These are phyloP conservation scores for Phytopythium cucurbitacearum DNA, from an alignment of 352 stramenopile species.

Conservation along the genomic window DNA sequence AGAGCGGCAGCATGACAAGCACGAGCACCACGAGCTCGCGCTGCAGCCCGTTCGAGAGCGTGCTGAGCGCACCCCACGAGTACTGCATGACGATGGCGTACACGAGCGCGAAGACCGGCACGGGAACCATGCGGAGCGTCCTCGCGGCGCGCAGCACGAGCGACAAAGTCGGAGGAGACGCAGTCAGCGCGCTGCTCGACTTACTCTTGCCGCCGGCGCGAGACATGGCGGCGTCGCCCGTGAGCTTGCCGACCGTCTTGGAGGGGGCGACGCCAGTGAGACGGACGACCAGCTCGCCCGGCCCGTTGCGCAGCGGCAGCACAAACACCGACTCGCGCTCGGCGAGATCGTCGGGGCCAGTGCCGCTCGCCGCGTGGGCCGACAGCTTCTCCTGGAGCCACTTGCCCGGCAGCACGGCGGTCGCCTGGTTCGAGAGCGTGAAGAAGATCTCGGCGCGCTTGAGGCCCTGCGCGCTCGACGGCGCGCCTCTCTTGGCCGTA, in stretches of 20 bases:
- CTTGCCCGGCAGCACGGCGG: constrained; percentile 38
- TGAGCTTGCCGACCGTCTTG: constrained; percentile 40
- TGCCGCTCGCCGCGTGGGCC: constrained; percentile 26
- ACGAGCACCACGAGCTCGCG: constrained; percentile 56
- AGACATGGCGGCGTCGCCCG: constrained; percentile 11
- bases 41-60: constrained; percentile 34
- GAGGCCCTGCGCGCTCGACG: constrained; percentile 21
- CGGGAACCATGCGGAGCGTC: constrained; percentile 39
- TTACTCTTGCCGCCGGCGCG: not conserved
- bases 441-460: constrained; percentile 65
- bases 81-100: constrained; percentile 66
- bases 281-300: constrained; percentile 57
- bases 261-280: constrained; percentile 46
- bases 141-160: constrained; percentile 36
- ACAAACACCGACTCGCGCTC: constrained; percentile 56
- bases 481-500: constrained; percentile 5
- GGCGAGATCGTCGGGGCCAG: constrained; percentile 9
- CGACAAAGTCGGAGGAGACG: constrained; percentile 3
- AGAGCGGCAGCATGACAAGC: constrained; percentile 51
- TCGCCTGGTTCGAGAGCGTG: constrained; percentile 53
- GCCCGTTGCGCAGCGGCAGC: constrained; percentile 49
- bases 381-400: constrained; percentile 58
- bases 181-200: not conserved
- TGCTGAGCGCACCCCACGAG: constrained; percentile 40
- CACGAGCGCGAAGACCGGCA: constrained; percentile 65